Percentiles rank a stretch among this genome's conserved stretches.
Conservation (phyloP, 139 green algal species). For the Micractinium sp. region DNA sequence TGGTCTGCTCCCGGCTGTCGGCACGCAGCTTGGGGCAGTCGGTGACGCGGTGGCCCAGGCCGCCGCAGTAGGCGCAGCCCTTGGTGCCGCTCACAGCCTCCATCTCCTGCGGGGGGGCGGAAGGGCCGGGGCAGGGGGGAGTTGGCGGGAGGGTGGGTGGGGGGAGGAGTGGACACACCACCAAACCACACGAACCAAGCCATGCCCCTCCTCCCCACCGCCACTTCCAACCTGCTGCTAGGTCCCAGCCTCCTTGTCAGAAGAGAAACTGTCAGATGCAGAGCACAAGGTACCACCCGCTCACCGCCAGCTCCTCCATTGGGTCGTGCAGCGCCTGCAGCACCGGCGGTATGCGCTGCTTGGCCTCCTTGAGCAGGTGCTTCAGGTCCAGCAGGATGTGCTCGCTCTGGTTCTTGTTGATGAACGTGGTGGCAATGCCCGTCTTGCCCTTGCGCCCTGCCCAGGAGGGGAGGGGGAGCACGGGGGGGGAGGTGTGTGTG, state of each 20-base stretch:
- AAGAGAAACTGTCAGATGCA: not conserved
- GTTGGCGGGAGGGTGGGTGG: not conserved
- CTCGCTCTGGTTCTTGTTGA: constrained; percentile 95
- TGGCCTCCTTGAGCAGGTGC: constrained; percentile 96
- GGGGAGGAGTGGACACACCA: not conserved
- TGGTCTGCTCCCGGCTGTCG: constrained; percentile 68
- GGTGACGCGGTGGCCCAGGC: constrained; percentile 95
- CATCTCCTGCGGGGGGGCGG: constrained; percentile 57
- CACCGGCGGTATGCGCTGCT: constrained; percentile 95
- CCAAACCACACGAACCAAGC: not conserved
- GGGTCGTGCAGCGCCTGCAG: constrained; percentile 79
- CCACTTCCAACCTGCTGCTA: too few relatives aligned
- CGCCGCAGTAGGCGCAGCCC: constrained; percentile 96
- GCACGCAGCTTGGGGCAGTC: constrained; percentile 94
- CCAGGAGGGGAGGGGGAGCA: not conserved
- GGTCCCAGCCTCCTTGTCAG: too few relatives aligned
- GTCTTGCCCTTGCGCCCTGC: constrained; percentile 93
- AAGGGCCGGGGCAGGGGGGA: too few relatives aligned
- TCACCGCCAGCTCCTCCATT: constrained; percentile 71
- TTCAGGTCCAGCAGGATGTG: constrained; percentile 97
- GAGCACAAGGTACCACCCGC: not conserved
- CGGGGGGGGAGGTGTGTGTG: too few relatives aligned
- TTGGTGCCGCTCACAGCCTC: constrained; percentile 76
- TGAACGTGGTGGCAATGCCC: constrained; percentile 97
- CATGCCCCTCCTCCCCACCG: too few relatives aligned